phyloP scores from a whole-genome alignment of 805 yeast genomes.

The Lachancea kluyveri region DNA sequence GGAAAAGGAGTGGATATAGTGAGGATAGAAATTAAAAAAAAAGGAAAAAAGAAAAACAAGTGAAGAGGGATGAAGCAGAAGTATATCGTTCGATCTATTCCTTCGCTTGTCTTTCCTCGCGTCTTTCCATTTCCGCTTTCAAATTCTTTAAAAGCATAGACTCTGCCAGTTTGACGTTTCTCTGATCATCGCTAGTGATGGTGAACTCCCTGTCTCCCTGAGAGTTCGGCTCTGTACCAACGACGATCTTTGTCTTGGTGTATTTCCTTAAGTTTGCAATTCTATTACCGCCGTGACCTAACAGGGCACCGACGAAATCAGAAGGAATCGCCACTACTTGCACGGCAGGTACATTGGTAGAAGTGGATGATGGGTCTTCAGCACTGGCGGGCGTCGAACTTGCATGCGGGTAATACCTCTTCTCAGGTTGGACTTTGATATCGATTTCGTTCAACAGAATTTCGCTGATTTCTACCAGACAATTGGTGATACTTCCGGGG shows the following conservation, averaged over 20 bases:
- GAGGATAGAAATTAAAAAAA: no score
- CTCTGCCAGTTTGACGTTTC: constrained; percentile 51
- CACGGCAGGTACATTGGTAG: no score
- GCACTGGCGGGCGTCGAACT: constrained; percentile 7
- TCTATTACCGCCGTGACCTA: constrained; percentile 80
- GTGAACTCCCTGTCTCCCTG: constrained; percentile 64
- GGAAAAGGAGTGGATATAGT: constrained; percentile 13
- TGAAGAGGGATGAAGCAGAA: background rate
- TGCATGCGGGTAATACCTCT: constrained; percentile 60
- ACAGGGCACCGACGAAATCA: constrained; percentile 81
- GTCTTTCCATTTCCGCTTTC: constrained; percentile 52
- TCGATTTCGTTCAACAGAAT: constrained; percentile 22
- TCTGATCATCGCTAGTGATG: constrained; percentile 46
- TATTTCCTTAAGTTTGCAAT: constrained; percentile 78
- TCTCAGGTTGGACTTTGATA: constrained; percentile 16
- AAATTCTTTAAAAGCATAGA: constrained; percentile 49
- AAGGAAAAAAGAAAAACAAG: no score
- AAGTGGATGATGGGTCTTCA: constrained; percentile 9
- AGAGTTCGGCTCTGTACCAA: constrained; percentile 62
- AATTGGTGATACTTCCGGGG: constrained; percentile 54
- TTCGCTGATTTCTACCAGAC: constrained; percentile 49
- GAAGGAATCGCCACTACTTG: constrained; percentile 59
- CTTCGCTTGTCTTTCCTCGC: constrained; percentile 22
- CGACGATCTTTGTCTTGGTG: constrained; percentile 73
- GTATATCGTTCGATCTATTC: background rate